Percentiles rank a stretch among this genome's conserved stretches.
Conservation (phyloP, 163 green algal species). For the Scenedesmus sp. region DNA sequence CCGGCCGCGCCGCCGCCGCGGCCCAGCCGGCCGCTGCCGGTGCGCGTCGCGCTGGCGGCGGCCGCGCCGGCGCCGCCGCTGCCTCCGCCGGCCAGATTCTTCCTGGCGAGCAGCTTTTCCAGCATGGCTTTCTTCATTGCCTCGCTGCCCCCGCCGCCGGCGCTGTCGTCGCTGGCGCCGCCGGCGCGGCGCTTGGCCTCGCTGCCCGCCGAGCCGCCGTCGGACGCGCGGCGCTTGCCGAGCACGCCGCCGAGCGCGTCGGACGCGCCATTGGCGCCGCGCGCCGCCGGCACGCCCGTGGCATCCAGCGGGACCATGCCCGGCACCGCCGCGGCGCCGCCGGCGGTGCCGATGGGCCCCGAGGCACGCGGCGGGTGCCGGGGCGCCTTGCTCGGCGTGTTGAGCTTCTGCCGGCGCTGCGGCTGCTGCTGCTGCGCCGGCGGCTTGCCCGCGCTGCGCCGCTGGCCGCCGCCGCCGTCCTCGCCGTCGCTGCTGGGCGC, state of each 20-base stretch:
- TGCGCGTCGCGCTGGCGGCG: not conserved
- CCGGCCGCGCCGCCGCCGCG: not conserved
- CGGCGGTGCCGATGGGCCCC: not conserved
- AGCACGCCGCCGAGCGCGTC: not conserved
- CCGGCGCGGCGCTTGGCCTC: conserved; percentile 10
- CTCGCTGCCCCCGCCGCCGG: conserved; percentile 38
- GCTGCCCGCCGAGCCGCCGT: conserved; percentile 7
- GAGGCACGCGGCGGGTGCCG: not conserved
- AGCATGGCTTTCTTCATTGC: conserved; percentile 55
- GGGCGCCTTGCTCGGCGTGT: conserved; percentile 23
- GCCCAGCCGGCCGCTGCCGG: conserved; percentile 4
- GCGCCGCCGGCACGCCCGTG: not conserved
- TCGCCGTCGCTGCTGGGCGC: not conserved
- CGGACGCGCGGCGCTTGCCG: conserved; percentile 26
- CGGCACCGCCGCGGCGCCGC: not conserved
- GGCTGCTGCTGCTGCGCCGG: not conserved
- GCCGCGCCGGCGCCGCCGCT: not conserved
- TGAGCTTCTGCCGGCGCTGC: conserved; percentile 23
- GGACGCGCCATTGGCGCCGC: too few relatives aligned
- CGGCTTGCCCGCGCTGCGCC: not conserved
- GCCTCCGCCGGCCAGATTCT: not conserved
- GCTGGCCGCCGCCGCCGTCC: not conserved
- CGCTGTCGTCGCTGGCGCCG: conserved; percentile 4
- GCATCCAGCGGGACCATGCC: conserved; percentile 12
- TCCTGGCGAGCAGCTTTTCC: conserved; percentile 48